A percentile compares a stretch with the other conserved stretches of the same genome.
These are phyloP conservation scores for Arthrobotrys pseudoclavata DNA, from an alignment of 2,329 filamentous ascomycete species.

Conservation along the genomic window DNA sequence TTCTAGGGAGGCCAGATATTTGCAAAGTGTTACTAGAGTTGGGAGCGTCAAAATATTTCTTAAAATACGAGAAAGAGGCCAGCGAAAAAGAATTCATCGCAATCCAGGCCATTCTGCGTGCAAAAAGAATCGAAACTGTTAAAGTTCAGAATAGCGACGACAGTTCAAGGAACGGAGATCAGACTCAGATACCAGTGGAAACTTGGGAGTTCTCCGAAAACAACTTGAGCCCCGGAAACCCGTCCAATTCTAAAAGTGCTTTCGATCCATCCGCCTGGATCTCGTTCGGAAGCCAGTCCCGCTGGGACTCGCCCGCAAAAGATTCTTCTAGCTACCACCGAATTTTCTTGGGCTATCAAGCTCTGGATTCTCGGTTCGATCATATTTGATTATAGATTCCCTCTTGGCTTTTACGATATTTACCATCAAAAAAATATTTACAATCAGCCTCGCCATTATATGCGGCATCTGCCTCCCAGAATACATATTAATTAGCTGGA, in stretches of 20 bases:
- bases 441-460: background rate
- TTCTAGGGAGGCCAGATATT: slow-evolving; percentile 14
- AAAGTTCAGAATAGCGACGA: background rate
- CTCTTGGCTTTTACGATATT: background rate
- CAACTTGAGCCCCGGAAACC: too few relatives aligned
- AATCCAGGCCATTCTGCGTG: background rate
- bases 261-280: too few relatives aligned
- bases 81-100: background rate
- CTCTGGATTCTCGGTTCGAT: too few relatives aligned
- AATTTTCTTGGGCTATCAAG: too few relatives aligned
- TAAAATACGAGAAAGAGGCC: background rate
- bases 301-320: too few relatives aligned
- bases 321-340: too few relatives aligned
- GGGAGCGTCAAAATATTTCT: background rate
- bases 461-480: background rate
- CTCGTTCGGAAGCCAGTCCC: too few relatives aligned
- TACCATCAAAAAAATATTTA: background rate
- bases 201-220: background rate
- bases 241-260: too few relatives aligned
- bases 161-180: background rate
- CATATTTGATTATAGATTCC: too few relatives aligned
- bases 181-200: background rate
- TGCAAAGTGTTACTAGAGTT: slow-evolving; percentile 12
- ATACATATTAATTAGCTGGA: background rate
- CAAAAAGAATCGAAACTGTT: background rate